These are phyloP conservation scores for Ogataea degrootiae DNA, from an alignment of 805 yeast species.

Conservation along the genomic window DNA sequence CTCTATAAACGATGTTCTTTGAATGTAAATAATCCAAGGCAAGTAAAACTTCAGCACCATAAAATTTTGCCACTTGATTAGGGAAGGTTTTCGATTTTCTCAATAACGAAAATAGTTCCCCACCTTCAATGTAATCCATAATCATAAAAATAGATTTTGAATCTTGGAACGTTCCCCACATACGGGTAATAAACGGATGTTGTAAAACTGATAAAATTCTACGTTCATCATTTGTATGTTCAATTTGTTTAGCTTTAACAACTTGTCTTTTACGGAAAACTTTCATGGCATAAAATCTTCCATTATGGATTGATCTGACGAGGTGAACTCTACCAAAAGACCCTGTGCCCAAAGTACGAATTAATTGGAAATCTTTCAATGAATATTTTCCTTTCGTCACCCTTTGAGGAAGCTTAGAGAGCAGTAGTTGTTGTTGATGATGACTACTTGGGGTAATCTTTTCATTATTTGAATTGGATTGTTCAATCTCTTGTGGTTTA, in stretches of 20 bases:
- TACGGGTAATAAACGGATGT: constrained; percentile 55
- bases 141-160: constrained; percentile 54
- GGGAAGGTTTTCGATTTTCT: constrained; percentile 58
- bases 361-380: constrained; percentile 49
- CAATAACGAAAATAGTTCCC: constrained; percentile 52
- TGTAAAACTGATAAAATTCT: constrained; percentile 55
- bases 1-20: constrained; percentile 55
- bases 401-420: constrained; percentile 12
- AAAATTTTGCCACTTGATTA: constrained; percentile 59
- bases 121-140: constrained; percentile 65
- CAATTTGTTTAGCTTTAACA: constrained; percentile 59
- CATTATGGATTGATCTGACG: constrained; percentile 55
- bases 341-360: constrained; percentile 58
- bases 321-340: constrained; percentile 59
- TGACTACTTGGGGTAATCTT: not conserved
- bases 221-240: constrained; percentile 60
- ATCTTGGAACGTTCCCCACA: constrained; percentile 67
- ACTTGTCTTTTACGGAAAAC: constrained; percentile 54
- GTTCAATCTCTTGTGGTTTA: not conserved
- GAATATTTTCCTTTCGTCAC: constrained; percentile 55
- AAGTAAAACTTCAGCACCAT: constrained; percentile 57
- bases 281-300: constrained; percentile 56
- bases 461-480: not conserved
- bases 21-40: constrained; percentile 56
- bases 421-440: not conserved